Evolutionary conservation across 129 eudicot genomes (phyloP), one percentile per base, ranked within the genome.

Genomic region (Escallonia herrerae): DNA sequence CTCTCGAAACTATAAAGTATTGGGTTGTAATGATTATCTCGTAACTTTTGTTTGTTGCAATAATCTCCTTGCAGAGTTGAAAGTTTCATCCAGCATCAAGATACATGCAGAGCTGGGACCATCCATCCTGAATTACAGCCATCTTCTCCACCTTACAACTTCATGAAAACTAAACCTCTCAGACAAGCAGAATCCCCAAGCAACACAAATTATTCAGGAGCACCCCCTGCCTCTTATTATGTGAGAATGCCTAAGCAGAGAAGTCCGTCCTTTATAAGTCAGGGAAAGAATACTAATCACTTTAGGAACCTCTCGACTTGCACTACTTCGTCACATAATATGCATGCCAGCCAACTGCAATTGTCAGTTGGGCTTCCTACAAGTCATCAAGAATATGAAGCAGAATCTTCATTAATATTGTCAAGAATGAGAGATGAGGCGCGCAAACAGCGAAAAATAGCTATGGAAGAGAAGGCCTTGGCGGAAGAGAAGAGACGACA

Each of bases 101-200:
- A 15, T 6, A 46, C 5, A 4, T 48, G 41, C 6, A 64, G 4
- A 10, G 48, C 7, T 8, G 6, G 40, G 55, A 6, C 2, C 8
- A 15, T 47, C 64, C 69, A 43, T 40, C 51, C 37, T 7, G 77
- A 66, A 11, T 67, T 37, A 7, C 57, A 37, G 64, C 41, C 45
- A 8, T 47, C 33, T 39, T 66, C 65, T 9, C 37, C 80, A 7
- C 40, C 80, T 8, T 70, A 72, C 62, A 43, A 70, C 80, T 3
- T 63, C 76, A 3, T 64, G 72, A 6, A 76, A 72, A 52, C 68
- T 72, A 3, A 76, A 72, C 68, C 76, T 76, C 43, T 64, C 81
- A 3, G 53, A 63, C 50, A 72, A 70, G 52, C 70, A 76, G 11
- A 69, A 76, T 47, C 62, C 58, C 60, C 33, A 22, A 58, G 66